phyloP scores from a whole-genome alignment of 73 alveolate species.

The Symbiodinium pilosum region DNA sequence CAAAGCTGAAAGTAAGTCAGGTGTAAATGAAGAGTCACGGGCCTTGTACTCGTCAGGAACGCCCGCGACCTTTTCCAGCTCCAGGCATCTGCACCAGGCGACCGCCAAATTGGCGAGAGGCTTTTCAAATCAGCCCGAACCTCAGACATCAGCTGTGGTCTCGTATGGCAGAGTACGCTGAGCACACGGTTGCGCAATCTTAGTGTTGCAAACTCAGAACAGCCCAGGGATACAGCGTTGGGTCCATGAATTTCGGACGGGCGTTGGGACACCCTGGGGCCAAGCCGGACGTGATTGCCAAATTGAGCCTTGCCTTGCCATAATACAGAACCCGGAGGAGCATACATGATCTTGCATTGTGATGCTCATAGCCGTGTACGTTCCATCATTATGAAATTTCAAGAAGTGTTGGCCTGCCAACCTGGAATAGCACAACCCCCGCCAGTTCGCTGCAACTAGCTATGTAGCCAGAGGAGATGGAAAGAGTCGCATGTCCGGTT shows the following conservation, averaged over 20 bases:
- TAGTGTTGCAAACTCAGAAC: neutral
- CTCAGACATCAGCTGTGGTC: neutral
- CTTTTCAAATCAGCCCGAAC: conserved; percentile 31
- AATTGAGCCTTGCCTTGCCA: neutral
- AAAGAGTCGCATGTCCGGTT: too few relatives aligned
- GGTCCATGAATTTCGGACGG: conserved; percentile 62
- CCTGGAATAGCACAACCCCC: too few relatives aligned
- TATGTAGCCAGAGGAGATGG: too few relatives aligned
- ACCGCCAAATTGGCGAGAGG: conserved; percentile 43
- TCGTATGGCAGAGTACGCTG: too few relatives aligned
- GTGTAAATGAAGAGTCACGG: too few relatives aligned
- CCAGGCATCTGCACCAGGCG: conserved; percentile 31
- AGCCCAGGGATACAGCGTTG: conserved; percentile 81
- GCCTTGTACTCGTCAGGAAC: conserved; percentile 16
- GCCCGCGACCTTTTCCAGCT: conserved; percentile 71
- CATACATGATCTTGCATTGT: too few relatives aligned
- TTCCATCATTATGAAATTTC: too few relatives aligned
- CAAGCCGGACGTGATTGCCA: conserved; percentile 72
- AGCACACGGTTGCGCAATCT: conserved; percentile 29
- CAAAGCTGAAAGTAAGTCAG: too few relatives aligned
- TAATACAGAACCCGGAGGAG: too few relatives aligned
- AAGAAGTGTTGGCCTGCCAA: too few relatives aligned
- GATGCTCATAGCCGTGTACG: too few relatives aligned
- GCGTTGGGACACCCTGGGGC: conserved; percentile 70
- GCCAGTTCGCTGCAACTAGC: too few relatives aligned